Conservation (phyloP, 2,329 filamentous ascomycete genomes). For the Epichloe uncinata region DNA sequence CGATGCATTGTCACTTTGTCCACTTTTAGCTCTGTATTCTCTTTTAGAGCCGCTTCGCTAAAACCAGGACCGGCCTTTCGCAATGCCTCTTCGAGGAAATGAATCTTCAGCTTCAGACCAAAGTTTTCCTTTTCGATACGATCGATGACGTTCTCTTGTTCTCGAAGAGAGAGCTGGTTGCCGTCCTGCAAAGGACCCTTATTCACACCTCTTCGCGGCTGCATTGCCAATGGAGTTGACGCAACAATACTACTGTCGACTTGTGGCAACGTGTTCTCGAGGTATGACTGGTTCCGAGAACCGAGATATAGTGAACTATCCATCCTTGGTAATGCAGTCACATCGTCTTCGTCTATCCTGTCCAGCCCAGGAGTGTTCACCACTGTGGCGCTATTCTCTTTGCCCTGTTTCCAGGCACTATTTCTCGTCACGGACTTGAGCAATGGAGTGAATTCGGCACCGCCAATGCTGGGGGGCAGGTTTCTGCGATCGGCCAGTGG, state of each 20-base stretch:
- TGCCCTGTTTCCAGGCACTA: constrained; percentile 53
- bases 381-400: constrained; percentile 44
- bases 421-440: constrained; percentile 68
- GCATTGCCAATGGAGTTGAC: constrained; percentile 66
- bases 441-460: constrained; percentile 84
- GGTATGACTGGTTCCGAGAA: constrained; percentile 49
- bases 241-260: constrained; percentile 66
- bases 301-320: constrained; percentile 60
- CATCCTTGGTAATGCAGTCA: constrained; percentile 59
- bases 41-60: constrained; percentile 76
- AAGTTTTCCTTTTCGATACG: constrained; percentile 98
- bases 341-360: constrained; percentile 55
- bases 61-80: constrained; percentile 79
- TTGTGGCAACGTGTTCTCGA: constrained; percentile 61
- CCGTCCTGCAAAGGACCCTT: constrained; percentile 67
- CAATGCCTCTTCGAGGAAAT: constrained; percentile 86
- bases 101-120: constrained; percentile 88
- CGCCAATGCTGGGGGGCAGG: constrained; percentile 46
- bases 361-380: constrained; percentile 57
- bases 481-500: constrained; percentile 61
- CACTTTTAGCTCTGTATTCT: constrained; percentile 94
- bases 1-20: constrained; percentile 80
- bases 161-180: constrained; percentile 79
- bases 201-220: constrained; percentile 48
- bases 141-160: constrained; percentile 92